Evolutionary conservation across 768 basidiomycete genomes (phyloP).

Genomic region (Termitomyces bulborhizus): DNA sequence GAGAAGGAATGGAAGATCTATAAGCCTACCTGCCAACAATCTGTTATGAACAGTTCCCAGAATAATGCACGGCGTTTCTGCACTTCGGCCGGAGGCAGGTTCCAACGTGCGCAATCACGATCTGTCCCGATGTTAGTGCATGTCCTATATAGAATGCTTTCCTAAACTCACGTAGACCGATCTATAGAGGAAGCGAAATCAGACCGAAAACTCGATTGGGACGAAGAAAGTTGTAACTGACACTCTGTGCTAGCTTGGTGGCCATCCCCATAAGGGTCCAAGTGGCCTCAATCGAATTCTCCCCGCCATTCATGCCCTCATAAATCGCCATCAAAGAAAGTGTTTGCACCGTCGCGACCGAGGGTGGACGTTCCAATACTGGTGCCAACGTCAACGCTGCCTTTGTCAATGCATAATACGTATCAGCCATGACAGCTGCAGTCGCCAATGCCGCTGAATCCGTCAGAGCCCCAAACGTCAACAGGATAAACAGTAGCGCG

Average conservation of each 20-base stretch:
- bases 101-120: slow-evolving; percentile 69
- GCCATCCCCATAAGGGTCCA: slow-evolving; percentile 64
- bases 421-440: slow-evolving; percentile 45
- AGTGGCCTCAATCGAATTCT: slow-evolving; percentile 64
- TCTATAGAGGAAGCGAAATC: slow-evolving; percentile 27
- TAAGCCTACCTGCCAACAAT: slow-evolving; percentile 61
- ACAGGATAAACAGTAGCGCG: slow-evolving; percentile 55
- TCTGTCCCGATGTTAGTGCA: slow-evolving; percentile 29
- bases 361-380: slow-evolving; percentile 63
- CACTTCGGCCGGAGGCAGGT: slow-evolving; percentile 51
- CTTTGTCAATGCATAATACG: slow-evolving; percentile 55
- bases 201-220: slow-evolving; percentile 4
- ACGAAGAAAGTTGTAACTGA: slow-evolving; percentile 27
- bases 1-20: not conserved
- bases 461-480: slow-evolving; percentile 56
- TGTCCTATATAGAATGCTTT: slow-evolving; percentile 1
- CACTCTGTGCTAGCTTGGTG: slow-evolving; percentile 63
- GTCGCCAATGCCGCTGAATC: slow-evolving; percentile 46
- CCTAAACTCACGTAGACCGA: slow-evolving; percentile 55
- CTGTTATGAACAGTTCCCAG: slow-evolving; percentile 71
- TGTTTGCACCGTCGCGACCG: slow-evolving; percentile 65
- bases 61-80: slow-evolving; percentile 68
- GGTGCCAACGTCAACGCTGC: slow-evolving; percentile 63
- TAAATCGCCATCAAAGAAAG: slow-evolving; percentile 66
- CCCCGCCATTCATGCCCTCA: slow-evolving; percentile 58